A percentile compares a stretch with the other conserved stretches of the same genome.
These are phyloP conservation scores for Zygosaccharomyces rouxii DNA, from an alignment of 805 yeast species.

Conservation along the genomic window DNA sequence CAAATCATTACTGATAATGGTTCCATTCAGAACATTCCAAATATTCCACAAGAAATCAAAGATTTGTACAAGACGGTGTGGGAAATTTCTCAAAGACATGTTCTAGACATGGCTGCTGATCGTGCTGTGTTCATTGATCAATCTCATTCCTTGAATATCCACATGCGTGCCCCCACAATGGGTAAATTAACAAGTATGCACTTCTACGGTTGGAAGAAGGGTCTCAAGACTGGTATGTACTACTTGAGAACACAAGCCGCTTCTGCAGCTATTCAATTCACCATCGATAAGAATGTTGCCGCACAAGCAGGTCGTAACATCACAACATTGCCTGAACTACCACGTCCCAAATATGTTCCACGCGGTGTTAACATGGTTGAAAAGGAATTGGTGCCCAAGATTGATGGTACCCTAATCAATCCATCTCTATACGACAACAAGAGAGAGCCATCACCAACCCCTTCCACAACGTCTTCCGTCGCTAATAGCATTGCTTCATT, in stretches of 20 bases:
- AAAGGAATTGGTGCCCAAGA: constrained; percentile 13
- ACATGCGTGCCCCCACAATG: constrained; percentile 83
- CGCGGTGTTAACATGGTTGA: constrained; percentile 18
- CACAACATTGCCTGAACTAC: constrained; percentile 35
- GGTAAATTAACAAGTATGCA: constrained; percentile 95
- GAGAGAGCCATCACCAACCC: constrained; percentile 35
- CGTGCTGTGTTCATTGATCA: constrained; percentile 84
- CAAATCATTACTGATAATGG: constrained; percentile 72
- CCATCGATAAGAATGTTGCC: constrained; percentile 81
- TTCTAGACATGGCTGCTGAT: constrained; percentile 81
- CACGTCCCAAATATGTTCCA: constrained; percentile 39
- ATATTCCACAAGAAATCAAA: constrained; percentile 69
- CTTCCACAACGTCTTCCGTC: constrained; percentile 35
- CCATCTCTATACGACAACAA: constrained; percentile 8
- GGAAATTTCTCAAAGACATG: constrained; percentile 83
- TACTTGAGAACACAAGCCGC: constrained; percentile 96
- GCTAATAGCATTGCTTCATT: constrained; percentile 43
- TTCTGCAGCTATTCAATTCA: constrained; percentile 90
- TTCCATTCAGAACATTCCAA: constrained; percentile 68
- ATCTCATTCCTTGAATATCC: constrained; percentile 87
- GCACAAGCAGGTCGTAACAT: constrained; percentile 71
- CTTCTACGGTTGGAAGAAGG: constrained; percentile 96
- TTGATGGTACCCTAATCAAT: constrained; percentile 3
- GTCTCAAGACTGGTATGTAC: constrained; percentile 95
- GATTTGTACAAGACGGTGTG: constrained; percentile 87